A percentile compares a stretch with the other conserved stretches of the same genome.
Evolutionary conservation across 352 stramenopile genomes (phyloP).

Genomic region (Phytophthora brassicae): DNA sequence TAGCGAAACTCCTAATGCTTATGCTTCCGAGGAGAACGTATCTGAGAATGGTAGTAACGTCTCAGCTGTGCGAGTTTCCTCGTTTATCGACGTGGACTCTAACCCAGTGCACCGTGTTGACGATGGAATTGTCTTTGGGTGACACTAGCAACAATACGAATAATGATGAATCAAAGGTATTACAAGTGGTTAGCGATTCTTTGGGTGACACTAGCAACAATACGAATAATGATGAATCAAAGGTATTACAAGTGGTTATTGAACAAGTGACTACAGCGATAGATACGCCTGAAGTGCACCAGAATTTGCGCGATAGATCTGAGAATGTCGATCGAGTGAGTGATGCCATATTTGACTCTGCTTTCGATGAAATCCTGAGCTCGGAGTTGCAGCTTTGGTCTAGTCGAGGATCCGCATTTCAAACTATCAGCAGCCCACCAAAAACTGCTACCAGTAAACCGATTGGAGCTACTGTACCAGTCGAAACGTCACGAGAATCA

Average conservation of each 20-base stretch:
- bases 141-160: neutral
- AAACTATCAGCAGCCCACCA: neutral
- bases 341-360: constrained; percentile 16
- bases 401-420: neutral
- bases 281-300: neutral
- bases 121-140: neutral
- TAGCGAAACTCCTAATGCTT: neutral
- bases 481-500: neutral
- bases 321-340: constrained; percentile 12
- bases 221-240: neutral
- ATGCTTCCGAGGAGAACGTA: neutral
- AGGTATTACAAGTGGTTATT: neutral
- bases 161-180: neutral
- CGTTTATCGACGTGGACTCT: neutral
- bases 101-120: neutral
- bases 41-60: neutral
- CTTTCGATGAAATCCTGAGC: constrained; percentile 17
- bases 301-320: neutral
- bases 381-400: constrained; percentile 27
- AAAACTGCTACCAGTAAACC: neutral
- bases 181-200: neutral
- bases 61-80: neutral
- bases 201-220: neutral
- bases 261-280: neutral
- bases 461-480: neutral